Conservation (phyloP, 2,329 filamentous ascomycete genomes). For the Aspergillus luchuensis region DNA sequence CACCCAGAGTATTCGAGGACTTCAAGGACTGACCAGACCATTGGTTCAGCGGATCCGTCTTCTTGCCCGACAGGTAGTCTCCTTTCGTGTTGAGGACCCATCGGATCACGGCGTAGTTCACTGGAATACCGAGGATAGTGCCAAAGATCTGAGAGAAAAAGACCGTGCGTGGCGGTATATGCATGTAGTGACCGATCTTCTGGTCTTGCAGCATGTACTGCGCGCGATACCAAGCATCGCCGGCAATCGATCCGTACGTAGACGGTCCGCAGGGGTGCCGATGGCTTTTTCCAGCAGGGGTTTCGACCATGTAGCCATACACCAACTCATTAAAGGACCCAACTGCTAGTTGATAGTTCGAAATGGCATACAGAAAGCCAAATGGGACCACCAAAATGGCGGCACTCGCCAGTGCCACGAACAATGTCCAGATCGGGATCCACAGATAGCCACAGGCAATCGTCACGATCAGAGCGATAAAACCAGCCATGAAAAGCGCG, state of each 20-base stretch:
- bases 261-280: constrained; percentile 62
- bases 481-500: constrained; percentile 52
- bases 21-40: constrained; percentile 62
- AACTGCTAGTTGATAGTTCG: constrained; percentile 57
- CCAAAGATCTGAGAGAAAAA: constrained; percentile 66
- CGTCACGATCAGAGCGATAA: constrained; percentile 55
- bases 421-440: constrained; percentile 62
- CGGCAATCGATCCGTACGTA: constrained; percentile 61
- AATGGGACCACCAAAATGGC: constrained; percentile 60
- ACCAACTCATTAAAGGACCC: constrained; percentile 63
- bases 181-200: constrained; percentile 67
- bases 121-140: constrained; percentile 59
- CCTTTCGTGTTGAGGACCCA: constrained; percentile 62
- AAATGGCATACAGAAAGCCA: constrained; percentile 62
- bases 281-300: constrained; percentile 49
- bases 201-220: constrained; percentile 63
- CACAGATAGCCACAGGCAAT: constrained; percentile 56
- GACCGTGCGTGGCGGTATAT: constrained; percentile 59
- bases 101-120: constrained; percentile 63
- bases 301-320: constrained; percentile 61
- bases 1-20: constrained; percentile 55
- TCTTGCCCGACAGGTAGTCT: constrained; percentile 56
- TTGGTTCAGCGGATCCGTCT: constrained; percentile 59
- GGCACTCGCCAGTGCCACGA: constrained; percentile 59
- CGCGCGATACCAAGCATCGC: constrained; percentile 63